Percentiles rank a stretch among this genome's conserved stretches.
Evolutionary conservation across 2,329 filamentous ascomycete genomes (phyloP).

Genomic region (Ascochyta viciae-villosae): DNA sequence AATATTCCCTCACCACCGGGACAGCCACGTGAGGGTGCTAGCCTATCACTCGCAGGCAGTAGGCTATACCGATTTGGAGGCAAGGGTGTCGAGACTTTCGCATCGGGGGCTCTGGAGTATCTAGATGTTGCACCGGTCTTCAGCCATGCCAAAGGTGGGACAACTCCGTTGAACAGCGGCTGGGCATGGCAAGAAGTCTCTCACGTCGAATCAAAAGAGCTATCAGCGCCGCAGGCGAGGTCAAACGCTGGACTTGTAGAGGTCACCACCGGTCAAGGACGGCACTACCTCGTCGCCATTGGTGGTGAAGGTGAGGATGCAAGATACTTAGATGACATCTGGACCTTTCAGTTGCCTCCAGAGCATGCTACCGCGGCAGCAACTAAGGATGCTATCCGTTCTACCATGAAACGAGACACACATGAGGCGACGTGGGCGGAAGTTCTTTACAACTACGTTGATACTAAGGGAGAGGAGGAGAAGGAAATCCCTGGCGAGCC

Average conservation of each 20-base stretch:
- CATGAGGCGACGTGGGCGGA: slow-evolving; percentile 60
- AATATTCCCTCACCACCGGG: slow-evolving; percentile 56
- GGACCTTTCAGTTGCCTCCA: slow-evolving; percentile 61
- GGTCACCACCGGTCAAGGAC: slow-evolving; percentile 60
- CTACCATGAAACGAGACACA: slow-evolving; percentile 55
- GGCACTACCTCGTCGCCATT: slow-evolving; percentile 60
- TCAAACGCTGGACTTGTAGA: slow-evolving; percentile 54
- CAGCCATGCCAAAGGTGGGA: slow-evolving; percentile 45
- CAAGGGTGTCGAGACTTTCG: slow-evolving; percentile 33
- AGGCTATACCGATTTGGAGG: slow-evolving; percentile 58
- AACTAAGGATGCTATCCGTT: slow-evolving; percentile 59
- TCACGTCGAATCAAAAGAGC: slow-evolving; percentile 19
- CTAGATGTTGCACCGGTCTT: slow-evolving; percentile 46
- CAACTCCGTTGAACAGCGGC: slow-evolving; percentile 41
- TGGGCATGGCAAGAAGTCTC: slow-evolving; percentile 44
- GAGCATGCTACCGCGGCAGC: slow-evolving; percentile 56
- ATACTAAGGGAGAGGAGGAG: slow-evolving; percentile 54
- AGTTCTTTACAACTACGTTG: slow-evolving; percentile 55
- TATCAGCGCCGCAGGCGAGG: slow-evolving; percentile 50
- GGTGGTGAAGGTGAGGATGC: slow-evolving; percentile 51
- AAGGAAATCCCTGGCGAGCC: slow-evolving; percentile 49
- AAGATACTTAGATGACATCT: slow-evolving; percentile 55
- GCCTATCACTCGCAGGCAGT: slow-evolving; percentile 54
- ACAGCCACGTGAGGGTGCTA: slow-evolving; percentile 45
- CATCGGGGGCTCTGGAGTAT: slow-evolving; percentile 31